These are phyloP conservation scores for Chlorociboria aeruginascens DNA, from an alignment of 495 filamentous ascomycete genomes.

Conservation along the genomic window DNA sequence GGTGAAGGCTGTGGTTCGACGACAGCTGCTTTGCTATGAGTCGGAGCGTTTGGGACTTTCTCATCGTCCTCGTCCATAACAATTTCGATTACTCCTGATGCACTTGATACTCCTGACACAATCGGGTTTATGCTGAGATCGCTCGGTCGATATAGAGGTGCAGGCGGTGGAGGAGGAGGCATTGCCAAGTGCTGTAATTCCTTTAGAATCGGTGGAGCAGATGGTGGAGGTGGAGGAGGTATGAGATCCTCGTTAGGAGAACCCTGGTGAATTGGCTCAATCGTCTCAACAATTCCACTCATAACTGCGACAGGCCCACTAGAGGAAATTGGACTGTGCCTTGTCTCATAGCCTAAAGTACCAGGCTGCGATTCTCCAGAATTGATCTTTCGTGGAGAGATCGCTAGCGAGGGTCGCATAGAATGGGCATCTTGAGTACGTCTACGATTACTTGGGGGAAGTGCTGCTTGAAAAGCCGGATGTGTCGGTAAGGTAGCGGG, in stretches of 20 bases:
- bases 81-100: constrained; percentile 55
- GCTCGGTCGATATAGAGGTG: constrained; percentile 47
- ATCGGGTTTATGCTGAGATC: constrained; percentile 38
- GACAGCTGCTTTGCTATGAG: constrained; percentile 15
- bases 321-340: constrained; percentile 10
- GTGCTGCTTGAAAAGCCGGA: constrained; percentile 42
- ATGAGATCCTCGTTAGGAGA: constrained; percentile 30
- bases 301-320: constrained; percentile 15
- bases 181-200: constrained; percentile 75
- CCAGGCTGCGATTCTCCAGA: constrained; percentile 23
- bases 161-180: constrained; percentile 56
- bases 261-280: constrained; percentile 32
- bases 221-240: constrained; percentile 36
- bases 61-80: constrained; percentile 54
- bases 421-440: constrained; percentile 6
- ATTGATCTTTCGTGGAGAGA: constrained; percentile 27
- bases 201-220: constrained; percentile 53
- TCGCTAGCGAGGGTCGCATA: constrained; percentile 10
- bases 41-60: constrained; percentile 11
- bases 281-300: constrained; percentile 54
- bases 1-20: constrained; percentile 5
- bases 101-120: constrained; percentile 19
- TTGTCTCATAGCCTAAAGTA: constrained; percentile 19
- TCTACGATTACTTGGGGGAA: constrained; percentile 33
- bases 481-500: constrained; percentile 40